Percentiles rank a stretch among this genome's conserved stretches.
phyloP scores from a whole-genome alignment of 768 basidiomycete genomes.

The Trametes cingulata region DNA sequence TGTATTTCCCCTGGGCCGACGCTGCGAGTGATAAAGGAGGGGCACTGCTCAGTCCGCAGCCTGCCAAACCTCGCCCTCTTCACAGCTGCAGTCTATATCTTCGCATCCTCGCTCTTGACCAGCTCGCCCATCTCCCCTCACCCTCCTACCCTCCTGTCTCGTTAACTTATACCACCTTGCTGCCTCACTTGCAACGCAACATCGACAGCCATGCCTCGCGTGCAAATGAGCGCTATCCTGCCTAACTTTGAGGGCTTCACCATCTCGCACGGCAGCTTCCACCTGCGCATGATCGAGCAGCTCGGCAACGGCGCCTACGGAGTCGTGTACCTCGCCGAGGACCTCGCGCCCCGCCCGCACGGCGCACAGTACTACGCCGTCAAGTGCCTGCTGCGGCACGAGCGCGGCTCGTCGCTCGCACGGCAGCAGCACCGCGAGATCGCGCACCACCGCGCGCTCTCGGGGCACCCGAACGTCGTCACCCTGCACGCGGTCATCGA shows the following conservation, averaged over 20 bases:
- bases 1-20: slow-evolving; percentile 6
- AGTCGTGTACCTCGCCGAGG: slow-evolving; percentile 31
- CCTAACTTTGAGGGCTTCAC: slow-evolving; percentile 28
- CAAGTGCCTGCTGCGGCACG: slow-evolving; percentile 30
- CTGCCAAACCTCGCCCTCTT: neutral
- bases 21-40: slow-evolving; percentile 1
- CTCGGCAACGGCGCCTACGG: slow-evolving; percentile 32
- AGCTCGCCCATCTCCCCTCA: neutral
- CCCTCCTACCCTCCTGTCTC: neutral
- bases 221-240: slow-evolving; percentile 28
- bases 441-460: slow-evolving; percentile 24
- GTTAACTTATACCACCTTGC: neutral
- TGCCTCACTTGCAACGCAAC: neutral
- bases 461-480: slow-evolving; percentile 25
- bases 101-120: neutral
- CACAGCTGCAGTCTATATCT: neutral
- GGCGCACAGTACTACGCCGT: slow-evolving; percentile 27
- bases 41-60: neutral
- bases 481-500: slow-evolving; percentile 28
- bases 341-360: slow-evolving; percentile 19
- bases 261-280: slow-evolving; percentile 14
- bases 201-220: slow-evolving; percentile 17
- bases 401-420: slow-evolving; percentile 21
- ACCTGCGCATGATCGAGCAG: slow-evolving; percentile 21
- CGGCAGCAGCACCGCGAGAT: slow-evolving; percentile 29